Base-by-base conservation (phyloP, 345 rosid species). In the Eucalyptus lansdowneana region DNA sequence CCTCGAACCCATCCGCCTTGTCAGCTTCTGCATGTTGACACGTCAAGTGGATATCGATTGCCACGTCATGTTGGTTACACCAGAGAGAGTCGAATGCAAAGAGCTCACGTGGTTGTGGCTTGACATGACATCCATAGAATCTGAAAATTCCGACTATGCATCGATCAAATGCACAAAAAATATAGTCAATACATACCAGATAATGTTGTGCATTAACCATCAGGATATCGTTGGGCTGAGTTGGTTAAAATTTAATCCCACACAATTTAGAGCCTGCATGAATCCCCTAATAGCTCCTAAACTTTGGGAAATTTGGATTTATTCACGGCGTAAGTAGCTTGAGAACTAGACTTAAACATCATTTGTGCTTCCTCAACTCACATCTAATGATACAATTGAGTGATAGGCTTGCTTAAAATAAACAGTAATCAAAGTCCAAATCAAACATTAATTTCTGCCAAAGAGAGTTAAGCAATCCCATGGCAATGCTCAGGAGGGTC, bases 321-420 rank as follows among this genome's bases (percentile, higher is more conserved):
- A 62, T 12, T 6, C 7, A 62, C 3, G 2, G 9, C 31, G 1
- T 62, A 6, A 6, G 17, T 62, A 12, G 69, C 34, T 13, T 3
- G 69, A 29, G 34, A 27, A 29, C n/a, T 29, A 13, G 69, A 62
- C 69, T 62, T 62, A 62, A 62, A 62, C 34, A 29, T 13, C 16
- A 0, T 14, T 29, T 27, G 2, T 62, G 16, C 4, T 12, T 62
- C 16, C 17, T 62, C 69, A 62, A 6, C 69, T 62, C 0, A 3
- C 9, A 62, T 62, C 9, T 1, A 6, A 62, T 13, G 34, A 27
- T 14, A 29, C 0, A 13, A 27, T 27, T 62, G 29, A 1, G 29
- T 1, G 8, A 62, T 6, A 5, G 34, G 1, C 17, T 62, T 29
- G 69, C 0, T 29, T 13, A 29, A 62, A 62, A 62, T 29, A 1